Base-by-base conservation (phyloP, 1,284 basidiomycete species). In the Entoloma clypeatum region DNA sequence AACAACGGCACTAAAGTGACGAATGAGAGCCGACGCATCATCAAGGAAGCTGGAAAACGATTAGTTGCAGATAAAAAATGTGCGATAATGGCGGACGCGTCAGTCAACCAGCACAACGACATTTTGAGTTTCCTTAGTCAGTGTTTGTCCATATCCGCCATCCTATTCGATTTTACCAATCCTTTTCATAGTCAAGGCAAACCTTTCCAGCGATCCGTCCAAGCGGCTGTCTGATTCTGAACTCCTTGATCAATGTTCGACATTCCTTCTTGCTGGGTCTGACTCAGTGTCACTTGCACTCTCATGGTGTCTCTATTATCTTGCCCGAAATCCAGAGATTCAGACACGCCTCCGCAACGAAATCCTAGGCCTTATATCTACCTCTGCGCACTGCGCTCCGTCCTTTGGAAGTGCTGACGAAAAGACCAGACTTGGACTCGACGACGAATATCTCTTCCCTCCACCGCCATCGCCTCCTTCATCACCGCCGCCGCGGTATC, bases 231-330 rank as follows among this genome's bases (percentile, higher is more conserved):
- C 71, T n/a, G 74, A 77, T 43, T 44, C 61, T 22, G 71, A 72
- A 36, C 59, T 77, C 16, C 61, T 76, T 4, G 72, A 75, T 45
- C 74, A 76, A 55, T 67, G 75, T 41, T 71, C 71, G 10, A 72
- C 72, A 25, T 71, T 77, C 53, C 62, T 77, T 39, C 70, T 75
- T 33, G 74, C 68, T 4, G 74, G 75, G 5, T 69, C 73, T 18
- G 79, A 82, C 51, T 72, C 76, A 1, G 74, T 76, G 14, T 64
- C 72, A 2, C 61, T 79, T 4, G 69, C 74, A 28, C 62, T 77
- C 35, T 60, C 73, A 3, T 81, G 75, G 74, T 72, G 70, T 37
- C 59, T 81, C 1, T 67, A 76, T 52, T 63, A 69, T 38, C 71
- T 83, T 16, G 65, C 79, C 7, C 57, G 59, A 5, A 51, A 77